Conservation (phyloP, 2,329 filamentous ascomycete genomes). For the Cercospora sp. region DNA sequence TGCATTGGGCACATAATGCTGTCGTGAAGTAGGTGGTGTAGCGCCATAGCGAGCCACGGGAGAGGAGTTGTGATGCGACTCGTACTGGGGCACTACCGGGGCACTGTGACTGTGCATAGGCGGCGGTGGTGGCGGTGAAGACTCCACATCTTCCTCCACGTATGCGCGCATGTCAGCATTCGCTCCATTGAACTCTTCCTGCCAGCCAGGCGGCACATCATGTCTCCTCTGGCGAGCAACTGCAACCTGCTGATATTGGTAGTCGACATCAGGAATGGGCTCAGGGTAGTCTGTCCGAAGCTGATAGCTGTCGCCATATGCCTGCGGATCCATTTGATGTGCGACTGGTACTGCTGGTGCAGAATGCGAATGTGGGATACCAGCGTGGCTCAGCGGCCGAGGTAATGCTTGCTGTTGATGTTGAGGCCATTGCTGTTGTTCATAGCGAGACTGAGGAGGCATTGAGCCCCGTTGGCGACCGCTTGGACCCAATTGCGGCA, state of each 20-base stretch:
- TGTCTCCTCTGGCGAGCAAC: slow-evolving; percentile 28
- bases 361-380: slow-evolving; percentile 47
- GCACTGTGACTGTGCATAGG: slow-evolving; percentile 42
- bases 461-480: slow-evolving; percentile 32
- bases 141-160: slow-evolving; percentile 27
- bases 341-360: slow-evolving; percentile 55
- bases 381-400: slow-evolving; percentile 30
- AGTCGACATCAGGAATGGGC: slow-evolving; percentile 39
- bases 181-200: slow-evolving; percentile 32
- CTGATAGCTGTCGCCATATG: slow-evolving; percentile 34
- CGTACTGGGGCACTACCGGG: slow-evolving; percentile 33
- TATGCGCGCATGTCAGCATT: slow-evolving; percentile 27
- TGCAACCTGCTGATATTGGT: slow-evolving; percentile 34
- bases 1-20: slow-evolving; percentile 32
- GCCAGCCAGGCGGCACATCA: slow-evolving; percentile 34
- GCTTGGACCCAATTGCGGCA: slow-evolving; percentile 38
- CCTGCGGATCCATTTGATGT: slow-evolving; percentile 48
- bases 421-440: slow-evolving; percentile 24
- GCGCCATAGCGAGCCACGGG: slow-evolving; percentile 25
- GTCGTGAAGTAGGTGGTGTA: slow-evolving; percentile 29
- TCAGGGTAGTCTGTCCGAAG: slow-evolving; percentile 35
- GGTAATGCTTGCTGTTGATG: slow-evolving; percentile 24
- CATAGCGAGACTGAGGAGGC: slow-evolving; percentile 31
- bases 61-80: slow-evolving; percentile 22
- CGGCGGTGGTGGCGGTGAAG: slow-evolving; percentile 38